Evolutionary conservation across 2,329 filamentous ascomycete species (phyloP).

Genomic region (Elsinoe australis): DNA sequence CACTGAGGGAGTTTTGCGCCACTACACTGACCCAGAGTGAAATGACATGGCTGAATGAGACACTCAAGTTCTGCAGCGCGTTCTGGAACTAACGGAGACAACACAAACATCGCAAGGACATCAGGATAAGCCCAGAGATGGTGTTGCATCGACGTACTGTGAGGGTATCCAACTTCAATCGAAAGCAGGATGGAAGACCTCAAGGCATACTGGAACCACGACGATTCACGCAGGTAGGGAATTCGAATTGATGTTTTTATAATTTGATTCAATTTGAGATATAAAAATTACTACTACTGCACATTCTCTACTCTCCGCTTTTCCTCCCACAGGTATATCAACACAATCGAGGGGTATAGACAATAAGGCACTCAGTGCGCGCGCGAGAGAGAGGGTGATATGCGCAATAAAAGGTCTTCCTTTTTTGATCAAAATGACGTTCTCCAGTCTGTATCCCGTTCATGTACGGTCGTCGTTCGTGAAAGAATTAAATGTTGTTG

Average conservation of each 20-base stretch:
- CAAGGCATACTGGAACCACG: too few species aligned
- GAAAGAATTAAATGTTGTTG: conserved; percentile 7
- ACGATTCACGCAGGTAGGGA: too few species aligned
- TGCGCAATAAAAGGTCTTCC: neutral
- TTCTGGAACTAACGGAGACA: too few species aligned
- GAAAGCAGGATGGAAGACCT: too few species aligned
- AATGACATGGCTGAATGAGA: too few species aligned
- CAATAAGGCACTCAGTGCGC: neutral
- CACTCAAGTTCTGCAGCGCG: too few species aligned
- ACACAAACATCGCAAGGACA: neutral
- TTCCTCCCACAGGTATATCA: neutral
- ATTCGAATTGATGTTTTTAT: too few species aligned
- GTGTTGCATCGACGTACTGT: too few species aligned
- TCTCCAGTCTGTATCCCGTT: neutral
- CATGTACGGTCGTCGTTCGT: conserved; percentile 15
- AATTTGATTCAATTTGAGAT: conserved; percentile 1
- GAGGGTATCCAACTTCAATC: too few species aligned
- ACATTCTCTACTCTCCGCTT: neutral
- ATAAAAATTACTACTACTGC: conserved; percentile 14
- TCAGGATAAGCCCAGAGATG: neutral
- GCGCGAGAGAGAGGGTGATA: conserved; percentile 1
- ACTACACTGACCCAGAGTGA: too few species aligned
- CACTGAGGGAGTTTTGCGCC: too few species aligned
- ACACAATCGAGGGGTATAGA: conserved; percentile 5
- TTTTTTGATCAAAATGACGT: neutral